Evolutionary conservation across 2,329 filamentous ascomycete species (phyloP), one percentile per base, ranked within the genome.

Genomic region (Pyrenophora seminiperda): DNA sequence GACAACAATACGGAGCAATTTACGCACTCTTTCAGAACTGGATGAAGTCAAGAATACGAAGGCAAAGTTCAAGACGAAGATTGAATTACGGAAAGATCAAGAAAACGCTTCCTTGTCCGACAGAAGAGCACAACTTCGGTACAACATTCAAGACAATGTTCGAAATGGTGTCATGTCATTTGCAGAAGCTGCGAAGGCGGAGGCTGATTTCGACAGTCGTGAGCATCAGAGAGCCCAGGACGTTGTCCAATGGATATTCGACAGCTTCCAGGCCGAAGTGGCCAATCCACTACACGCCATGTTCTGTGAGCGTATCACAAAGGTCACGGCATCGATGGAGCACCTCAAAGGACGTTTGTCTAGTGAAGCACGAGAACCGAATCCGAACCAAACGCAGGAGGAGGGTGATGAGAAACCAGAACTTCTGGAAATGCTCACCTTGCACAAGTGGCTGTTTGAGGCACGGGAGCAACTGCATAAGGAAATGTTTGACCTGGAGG

Each of bases 401-500:
- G 93, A 97, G 75, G 93, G 94, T 14, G 93, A 97, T 62, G 93
- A 97, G 71, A 87, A 92, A 68, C 94, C 94, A 0, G 94, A 99
- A 73, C 81, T 97, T 0, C 79, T 97, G 2, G 94, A 99, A 73
- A 96, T 96, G 74, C 80, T 99, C 10, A 97, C 93, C 0, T 83
- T 97, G 39, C 80, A 97, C 11, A 99, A 97, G 67, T 97, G 94
- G 92, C 85, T 97, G 7, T 97, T 97, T 63, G 94, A 99, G 71
- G 88, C 89, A 1, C 86, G 92, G n/a, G 94, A 99, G 74, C 81
- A 83, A 38, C 80, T 97, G 7, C 88, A 97, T 75, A 86, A 90
- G 34, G 89, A 91, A 63, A 83, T 93, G 44, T 96, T 91, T 67
- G 89, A 95, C 62, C 77, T 97, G 9, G 83, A 96, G 27, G 87